Conservation (phyloP, 495 filamentous ascomycete species). For the Ramalina intermedia region DNA sequence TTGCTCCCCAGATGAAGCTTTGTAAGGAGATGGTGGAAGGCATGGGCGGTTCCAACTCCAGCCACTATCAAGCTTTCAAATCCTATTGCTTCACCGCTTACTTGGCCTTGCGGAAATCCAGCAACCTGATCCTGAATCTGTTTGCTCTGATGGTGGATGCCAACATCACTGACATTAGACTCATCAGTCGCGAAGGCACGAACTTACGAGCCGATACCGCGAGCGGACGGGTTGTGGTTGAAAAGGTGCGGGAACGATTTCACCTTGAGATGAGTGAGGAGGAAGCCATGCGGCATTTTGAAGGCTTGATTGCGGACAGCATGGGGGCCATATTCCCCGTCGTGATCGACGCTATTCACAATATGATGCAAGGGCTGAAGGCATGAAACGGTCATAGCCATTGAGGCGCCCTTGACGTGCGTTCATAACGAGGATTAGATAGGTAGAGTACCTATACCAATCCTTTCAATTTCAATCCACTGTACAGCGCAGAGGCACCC, state of each 20-base stretch:
- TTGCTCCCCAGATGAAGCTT: conserved; percentile 92
- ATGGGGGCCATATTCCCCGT: conserved; percentile 78
- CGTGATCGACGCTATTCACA: conserved; percentile 89
- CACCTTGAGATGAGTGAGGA: conserved; percentile 87
- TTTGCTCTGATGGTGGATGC: conserved; percentile 96
- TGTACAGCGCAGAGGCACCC: conserved; percentile 62
- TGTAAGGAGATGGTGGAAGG: conserved; percentile 97
- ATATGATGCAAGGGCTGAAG: conserved; percentile 80
- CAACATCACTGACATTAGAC: conserved; percentile 85
- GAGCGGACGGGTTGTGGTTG: conserved; percentile 37
- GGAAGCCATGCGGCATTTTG: conserved; percentile 77
- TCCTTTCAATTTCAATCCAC: conserved; percentile 51
- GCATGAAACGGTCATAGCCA: conserved; percentile 27
- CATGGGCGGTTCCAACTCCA: conserved; percentile 73
- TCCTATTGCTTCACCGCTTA: conserved; percentile 94
- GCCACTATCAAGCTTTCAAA: conserved; percentile 75
- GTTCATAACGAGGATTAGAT: too few relatives aligned
- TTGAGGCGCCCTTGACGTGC: too few relatives aligned
- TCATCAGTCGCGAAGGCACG: conserved; percentile 67
- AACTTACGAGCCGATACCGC: not conserved
- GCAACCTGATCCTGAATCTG: conserved; percentile 85
- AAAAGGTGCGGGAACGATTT: conserved; percentile 91
- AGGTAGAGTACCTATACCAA: conserved; percentile 28
- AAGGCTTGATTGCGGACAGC: conserved; percentile 76
- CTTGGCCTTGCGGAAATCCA: conserved; percentile 74